These are phyloP conservation scores for Pestalotiopsis sp. DNA, from an alignment of 2,329 filamentous ascomycete species.

Conservation along the genomic window DNA sequence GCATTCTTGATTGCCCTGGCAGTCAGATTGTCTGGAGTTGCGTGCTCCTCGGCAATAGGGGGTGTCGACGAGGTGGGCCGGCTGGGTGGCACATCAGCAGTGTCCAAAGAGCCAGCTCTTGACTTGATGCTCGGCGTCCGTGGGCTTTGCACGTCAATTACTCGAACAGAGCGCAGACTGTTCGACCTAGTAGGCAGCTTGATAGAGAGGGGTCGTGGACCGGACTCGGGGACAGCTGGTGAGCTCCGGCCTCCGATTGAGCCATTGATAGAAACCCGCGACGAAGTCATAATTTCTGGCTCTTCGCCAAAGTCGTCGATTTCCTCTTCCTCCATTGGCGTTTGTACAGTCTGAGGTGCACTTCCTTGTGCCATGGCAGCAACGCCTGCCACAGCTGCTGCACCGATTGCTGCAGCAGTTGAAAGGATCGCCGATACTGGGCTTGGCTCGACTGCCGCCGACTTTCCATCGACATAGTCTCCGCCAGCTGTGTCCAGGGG, in stretches of 20 bases:
- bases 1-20: slow-evolving; percentile 20
- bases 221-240: slow-evolving; percentile 50
- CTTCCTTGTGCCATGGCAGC: slow-evolving; percentile 15
- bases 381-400: slow-evolving; percentile 15
- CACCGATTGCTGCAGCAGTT: slow-evolving; percentile 17
- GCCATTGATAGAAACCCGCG: slow-evolving; percentile 52
- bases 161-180: slow-evolving; percentile 58
- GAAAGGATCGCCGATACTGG: slow-evolving; percentile 18
- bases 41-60: slow-evolving; percentile 42
- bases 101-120: slow-evolving; percentile 50
- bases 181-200: slow-evolving; percentile 42
- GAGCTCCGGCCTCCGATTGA: slow-evolving; percentile 57
- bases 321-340: slow-evolving; percentile 39
- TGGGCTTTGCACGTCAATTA: slow-evolving; percentile 58
- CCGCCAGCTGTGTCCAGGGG: slow-evolving; percentile 16
- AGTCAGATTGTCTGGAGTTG: slow-evolving; percentile 17
- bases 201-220: slow-evolving; percentile 38
- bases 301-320: slow-evolving; percentile 60
- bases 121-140: slow-evolving; percentile 52
- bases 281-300: slow-evolving; percentile 59
- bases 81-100: slow-evolving; percentile 38
- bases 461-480: slow-evolving; percentile 8
- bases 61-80: slow-evolving; percentile 38
- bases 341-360: slow-evolving; percentile 11
- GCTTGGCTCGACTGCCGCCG: slow-evolving; percentile 2